Percentiles rank a stretch among this genome's conserved stretches.
phyloP scores from a whole-genome alignment of 768 basidiomycete species.

The Paxillus involutus region DNA sequence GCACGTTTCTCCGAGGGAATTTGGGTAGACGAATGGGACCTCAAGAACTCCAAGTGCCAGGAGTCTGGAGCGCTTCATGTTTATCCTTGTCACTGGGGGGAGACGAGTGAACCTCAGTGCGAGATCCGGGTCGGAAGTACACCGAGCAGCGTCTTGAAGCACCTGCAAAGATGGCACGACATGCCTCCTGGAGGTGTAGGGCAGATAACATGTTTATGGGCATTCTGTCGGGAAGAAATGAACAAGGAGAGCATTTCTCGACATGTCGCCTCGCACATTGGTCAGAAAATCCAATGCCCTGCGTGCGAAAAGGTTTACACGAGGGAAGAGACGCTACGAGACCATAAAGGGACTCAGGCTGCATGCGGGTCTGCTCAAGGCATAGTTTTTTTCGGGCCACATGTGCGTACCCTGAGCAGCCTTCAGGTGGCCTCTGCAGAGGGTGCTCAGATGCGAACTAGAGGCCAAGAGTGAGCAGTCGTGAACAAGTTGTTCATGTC shows the following conservation, averaged over 20 bases:
- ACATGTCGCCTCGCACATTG: background rate
- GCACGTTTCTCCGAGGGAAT: background rate
- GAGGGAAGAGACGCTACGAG: background rate
- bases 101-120: background rate
- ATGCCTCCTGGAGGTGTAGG: background rate
- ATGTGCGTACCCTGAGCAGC: no score
- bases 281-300: background rate
- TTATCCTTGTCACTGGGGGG: background rate
- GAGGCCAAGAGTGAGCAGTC: background rate
- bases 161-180: background rate
- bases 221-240: background rate
- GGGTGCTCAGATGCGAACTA: background rate
- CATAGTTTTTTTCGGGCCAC: no score
- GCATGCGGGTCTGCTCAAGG: background rate
- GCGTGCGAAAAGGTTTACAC: background rate
- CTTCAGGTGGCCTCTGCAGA: background rate
- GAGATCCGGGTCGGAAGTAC: background rate
- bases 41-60: background rate
- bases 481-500: no score
- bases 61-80: background rate
- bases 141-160: background rate
- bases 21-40: background rate
- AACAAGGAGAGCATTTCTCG: background rate
- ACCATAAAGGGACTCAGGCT: background rate
- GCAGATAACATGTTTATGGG: background rate